A percentile compares a stretch with the other conserved stretches of the same genome.
These are phyloP conservation scores for Morella rubra DNA, from an alignment of 306 rosid species.

Conservation along the genomic window DNA sequence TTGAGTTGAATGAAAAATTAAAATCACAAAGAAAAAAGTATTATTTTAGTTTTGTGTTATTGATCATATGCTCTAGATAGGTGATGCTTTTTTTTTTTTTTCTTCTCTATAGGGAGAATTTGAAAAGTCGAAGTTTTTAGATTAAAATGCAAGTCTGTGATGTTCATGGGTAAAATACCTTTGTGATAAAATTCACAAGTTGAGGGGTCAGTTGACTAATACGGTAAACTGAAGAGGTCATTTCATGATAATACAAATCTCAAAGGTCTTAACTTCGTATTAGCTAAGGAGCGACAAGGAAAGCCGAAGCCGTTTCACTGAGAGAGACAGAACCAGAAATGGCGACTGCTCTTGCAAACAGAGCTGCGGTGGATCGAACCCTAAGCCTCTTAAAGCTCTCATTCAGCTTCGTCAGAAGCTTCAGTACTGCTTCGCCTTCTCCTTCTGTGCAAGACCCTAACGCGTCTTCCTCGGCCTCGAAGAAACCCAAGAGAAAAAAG, in stretches of 20 bases:
- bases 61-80: too few relatives aligned
- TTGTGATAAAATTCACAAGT: background rate
- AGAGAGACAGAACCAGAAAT: conserved; percentile 26
- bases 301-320: background rate
- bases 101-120: too few relatives aligned
- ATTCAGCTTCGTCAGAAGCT: conserved; percentile 49
- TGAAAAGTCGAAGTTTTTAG: too few relatives aligned
- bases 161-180: too few relatives aligned
- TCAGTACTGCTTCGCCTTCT: conserved; percentile 38
- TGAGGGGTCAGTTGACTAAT: background rate
- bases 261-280: background rate
- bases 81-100: too few relatives aligned
- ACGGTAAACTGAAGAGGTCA: background rate
- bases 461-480: conserved; percentile 22
- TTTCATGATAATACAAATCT: background rate
- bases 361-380: conserved; percentile 38
- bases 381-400: conserved; percentile 41
- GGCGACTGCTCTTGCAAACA: conserved; percentile 52
- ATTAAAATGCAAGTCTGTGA: too few relatives aligned
- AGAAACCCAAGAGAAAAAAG: conserved; percentile 70
- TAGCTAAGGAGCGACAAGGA: background rate
- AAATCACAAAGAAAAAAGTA: too few relatives aligned
- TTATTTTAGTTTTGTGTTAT: too few relatives aligned
- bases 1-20: too few relatives aligned
- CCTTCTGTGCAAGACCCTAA: conserved; percentile 39